phyloP scores from a whole-genome alignment of 768 basidiomycete species.

The Tricholomella constricta region DNA sequence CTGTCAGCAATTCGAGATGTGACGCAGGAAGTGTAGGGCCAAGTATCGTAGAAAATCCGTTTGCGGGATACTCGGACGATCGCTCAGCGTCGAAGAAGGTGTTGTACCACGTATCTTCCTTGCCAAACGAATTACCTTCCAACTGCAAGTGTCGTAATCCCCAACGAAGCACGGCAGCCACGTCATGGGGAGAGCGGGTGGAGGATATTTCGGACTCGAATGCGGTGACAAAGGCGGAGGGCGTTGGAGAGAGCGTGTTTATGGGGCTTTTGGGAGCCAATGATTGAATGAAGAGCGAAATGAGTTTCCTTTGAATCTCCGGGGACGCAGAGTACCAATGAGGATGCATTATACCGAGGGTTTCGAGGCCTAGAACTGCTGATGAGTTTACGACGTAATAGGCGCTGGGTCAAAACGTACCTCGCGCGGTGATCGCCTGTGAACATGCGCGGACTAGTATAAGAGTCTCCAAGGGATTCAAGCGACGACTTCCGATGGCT shows the following conservation, averaged over 20 bases:
- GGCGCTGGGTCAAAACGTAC: conserved; percentile 39
- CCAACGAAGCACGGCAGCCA: conserved; percentile 83
- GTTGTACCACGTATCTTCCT: conserved; percentile 67
- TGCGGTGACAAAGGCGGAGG: conserved; percentile 45
- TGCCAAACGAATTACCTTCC: conserved; percentile 61
- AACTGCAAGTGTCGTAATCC: conserved; percentile 73
- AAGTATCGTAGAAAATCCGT: conserved; percentile 63
- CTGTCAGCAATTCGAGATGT: conserved; percentile 59
- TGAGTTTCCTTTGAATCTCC: conserved; percentile 64
- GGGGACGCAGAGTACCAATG: conserved; percentile 81
- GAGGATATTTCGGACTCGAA: conserved; percentile 69
- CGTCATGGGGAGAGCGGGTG: conserved; percentile 71
- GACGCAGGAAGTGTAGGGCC: conserved; percentile 58
- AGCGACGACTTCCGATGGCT: conserved; percentile 55
- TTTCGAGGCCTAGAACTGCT: conserved; percentile 65
- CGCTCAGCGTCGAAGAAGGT: conserved; percentile 64
- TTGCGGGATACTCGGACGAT: conserved; percentile 56
- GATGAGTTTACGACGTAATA: conserved; percentile 11
- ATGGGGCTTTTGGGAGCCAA: conserved; percentile 48
- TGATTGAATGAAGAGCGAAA: conserved; percentile 73
- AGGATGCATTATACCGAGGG: conserved; percentile 82
- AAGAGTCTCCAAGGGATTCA: conserved; percentile 66
- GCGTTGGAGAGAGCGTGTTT: conserved; percentile 53
- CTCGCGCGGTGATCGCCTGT: conserved; percentile 63
- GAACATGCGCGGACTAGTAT: conserved; percentile 68